Evolutionary conservation across 768 basidiomycete genomes (phyloP), one percentile per base, ranked within the genome.

Genomic region (Russula dissimulans): DNA sequence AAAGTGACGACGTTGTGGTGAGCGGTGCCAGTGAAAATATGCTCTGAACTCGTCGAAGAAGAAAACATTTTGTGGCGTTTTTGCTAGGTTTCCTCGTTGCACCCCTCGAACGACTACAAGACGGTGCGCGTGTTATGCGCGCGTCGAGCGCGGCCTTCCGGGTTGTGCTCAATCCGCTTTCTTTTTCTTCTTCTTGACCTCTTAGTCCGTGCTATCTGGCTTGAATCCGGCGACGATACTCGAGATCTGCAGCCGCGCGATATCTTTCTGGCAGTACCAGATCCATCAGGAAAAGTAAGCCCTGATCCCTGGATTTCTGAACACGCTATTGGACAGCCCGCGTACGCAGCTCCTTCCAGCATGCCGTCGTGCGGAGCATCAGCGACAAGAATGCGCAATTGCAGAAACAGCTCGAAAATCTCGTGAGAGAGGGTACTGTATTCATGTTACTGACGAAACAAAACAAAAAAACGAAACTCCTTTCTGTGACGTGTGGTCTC

Each of bases 241-340:
- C 54, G 91, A 93, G 67, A 89, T 92, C 49, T 91, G 88, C 70
- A 85, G 82, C 68, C 83, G 91, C 87, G 89, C 91, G 4, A 80
- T 92, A 59, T 88, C 90, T 4, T 93, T 93, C 70, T 93, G 91
- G 91, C 88, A 91, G 70, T 93, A 93, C 70, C 91, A 93, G 67
- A 81, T 85, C 53, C 87, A 89, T 63, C 91, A 93, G 72, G 91
- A 93, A 75, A 84, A 81, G 90, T 88, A 57, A 59, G 73, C 66
- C 26, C 32, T 26, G 22, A 8, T 38, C 18, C 39, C 9, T 1
- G 6, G 12, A 7, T 32, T 43, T 10, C 6, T 10, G 9, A 4
- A 10, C 1, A 7, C 2, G 18, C 2, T 5, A 17, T 6, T 59
- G 32, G 32, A 12, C 48, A 6, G 22, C 22, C 22, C 2, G 22